Evolutionary conservation across 768 basidiomycete genomes (phyloP).

Genomic region (Gloeopeniophorella convolvens): DNA sequence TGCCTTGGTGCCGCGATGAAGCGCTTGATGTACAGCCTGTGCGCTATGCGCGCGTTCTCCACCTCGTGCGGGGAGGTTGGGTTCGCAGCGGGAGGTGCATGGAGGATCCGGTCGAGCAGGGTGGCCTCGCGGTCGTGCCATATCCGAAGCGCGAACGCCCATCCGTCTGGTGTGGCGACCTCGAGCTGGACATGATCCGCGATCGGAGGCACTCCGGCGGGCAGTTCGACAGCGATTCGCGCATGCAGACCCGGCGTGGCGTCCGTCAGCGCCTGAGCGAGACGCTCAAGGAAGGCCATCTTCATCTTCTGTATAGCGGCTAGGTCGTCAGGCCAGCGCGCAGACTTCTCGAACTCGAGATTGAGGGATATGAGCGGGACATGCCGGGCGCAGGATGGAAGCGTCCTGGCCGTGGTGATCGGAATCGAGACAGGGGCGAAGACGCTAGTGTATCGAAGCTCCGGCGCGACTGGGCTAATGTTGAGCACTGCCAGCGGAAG

Average conservation of each 20-base stretch:
- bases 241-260: conserved; percentile 46
- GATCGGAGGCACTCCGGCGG: conserved; percentile 43
- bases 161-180: conserved; percentile 72
- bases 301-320: conserved; percentile 91
- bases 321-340: conserved; percentile 93
- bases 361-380: conserved; percentile 65
- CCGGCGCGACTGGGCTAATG: conserved; percentile 65
- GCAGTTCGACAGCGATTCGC: conserved; percentile 50
- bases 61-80: conserved; percentile 38
- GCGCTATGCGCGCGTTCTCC: conserved; percentile 49
- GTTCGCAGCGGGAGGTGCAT: conserved; percentile 31
- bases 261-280: conserved; percentile 60
- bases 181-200: conserved; percentile 70
- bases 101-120: conserved; percentile 64
- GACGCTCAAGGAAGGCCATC: conserved; percentile 80
- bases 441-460: conserved; percentile 75
- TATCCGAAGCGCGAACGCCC: conserved; percentile 79
- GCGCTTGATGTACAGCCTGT: conserved; percentile 54
- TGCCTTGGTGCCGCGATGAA: conserved; percentile 81
- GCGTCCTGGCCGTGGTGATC: conserved; percentile 38
- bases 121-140: conserved; percentile 83
- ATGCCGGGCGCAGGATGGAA: conserved; percentile 59
- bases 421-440: conserved; percentile 78
- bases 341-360: conserved; percentile 88
- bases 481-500: conserved; percentile 75